Conservation (phyloP, 1,284 basidiomycete species). For the Thelephora terrestris region DNA sequence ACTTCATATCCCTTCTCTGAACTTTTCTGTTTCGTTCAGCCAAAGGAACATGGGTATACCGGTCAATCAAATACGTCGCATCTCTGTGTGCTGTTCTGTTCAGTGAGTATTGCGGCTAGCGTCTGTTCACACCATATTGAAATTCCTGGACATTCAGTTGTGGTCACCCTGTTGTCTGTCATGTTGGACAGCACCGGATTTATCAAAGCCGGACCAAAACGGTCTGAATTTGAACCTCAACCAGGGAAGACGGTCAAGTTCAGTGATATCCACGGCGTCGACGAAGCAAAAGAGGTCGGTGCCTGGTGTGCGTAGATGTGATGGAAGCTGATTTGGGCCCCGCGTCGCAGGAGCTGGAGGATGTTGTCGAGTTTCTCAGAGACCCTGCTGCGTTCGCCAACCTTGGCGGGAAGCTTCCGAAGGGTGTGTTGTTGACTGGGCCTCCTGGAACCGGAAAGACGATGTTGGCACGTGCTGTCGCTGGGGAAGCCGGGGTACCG, state of each 20-base stretch:
- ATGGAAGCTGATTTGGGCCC: neutral
- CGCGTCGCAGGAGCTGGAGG: constrained; percentile 66
- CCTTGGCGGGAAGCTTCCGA: constrained; percentile 85
- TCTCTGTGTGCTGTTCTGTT: constrained; percentile 33
- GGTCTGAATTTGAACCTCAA: constrained; percentile 67
- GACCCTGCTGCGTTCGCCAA: constrained; percentile 83
- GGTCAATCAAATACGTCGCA: constrained; percentile 52
- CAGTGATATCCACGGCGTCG: constrained; percentile 88
- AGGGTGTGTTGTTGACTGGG: constrained; percentile 85
- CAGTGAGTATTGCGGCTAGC: constrained; percentile 27
- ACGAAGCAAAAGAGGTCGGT: constrained; percentile 80
- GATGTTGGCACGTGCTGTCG: constrained; percentile 89
- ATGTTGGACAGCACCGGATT: constrained; percentile 88
- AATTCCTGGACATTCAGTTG: constrained; percentile 31
- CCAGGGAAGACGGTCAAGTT: constrained; percentile 81
- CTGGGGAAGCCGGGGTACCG: constrained; percentile 93
- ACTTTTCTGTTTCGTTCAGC: constrained; percentile 28
- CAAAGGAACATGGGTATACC: constrained; percentile 54
- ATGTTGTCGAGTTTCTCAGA: constrained; percentile 88
- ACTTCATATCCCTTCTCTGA: constrained; percentile 1
- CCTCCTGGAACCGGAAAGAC: constrained; percentile 95
- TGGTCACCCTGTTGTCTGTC: constrained; percentile 77
- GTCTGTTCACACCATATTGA: neutral
- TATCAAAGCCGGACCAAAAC: constrained; percentile 75
- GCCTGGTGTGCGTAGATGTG: neutral